These are phyloP conservation scores for Suillus subaureus DNA, from an alignment of 768 basidiomycete genomes.

Conservation along the genomic window DNA sequence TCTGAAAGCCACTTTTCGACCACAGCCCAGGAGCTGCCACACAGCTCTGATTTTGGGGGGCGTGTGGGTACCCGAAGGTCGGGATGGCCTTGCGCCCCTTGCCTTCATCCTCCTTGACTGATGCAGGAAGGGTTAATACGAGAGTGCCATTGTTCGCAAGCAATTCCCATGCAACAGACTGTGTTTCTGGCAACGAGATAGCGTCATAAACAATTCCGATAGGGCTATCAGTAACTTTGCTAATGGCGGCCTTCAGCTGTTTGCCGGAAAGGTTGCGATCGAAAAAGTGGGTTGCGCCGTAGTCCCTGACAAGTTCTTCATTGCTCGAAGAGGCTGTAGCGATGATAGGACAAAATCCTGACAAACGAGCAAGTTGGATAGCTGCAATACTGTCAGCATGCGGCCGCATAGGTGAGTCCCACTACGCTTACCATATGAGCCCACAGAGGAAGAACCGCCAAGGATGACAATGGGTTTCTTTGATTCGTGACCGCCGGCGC, in stretches of 20 bases:
- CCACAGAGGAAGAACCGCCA: slow-evolving; percentile 51
- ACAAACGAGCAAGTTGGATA: slow-evolving; percentile 42
- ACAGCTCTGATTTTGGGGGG: slow-evolving; percentile 21
- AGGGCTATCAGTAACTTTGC: slow-evolving; percentile 30
- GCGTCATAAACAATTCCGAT: slow-evolving; percentile 33
- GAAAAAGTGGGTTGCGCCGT: slow-evolving; percentile 45
- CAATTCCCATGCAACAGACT: slow-evolving; percentile 33
- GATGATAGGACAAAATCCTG: slow-evolving; percentile 46
- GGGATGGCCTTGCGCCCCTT: slow-evolving; percentile 21
- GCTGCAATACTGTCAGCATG: slow-evolving; percentile 20
- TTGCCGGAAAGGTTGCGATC: slow-evolving; percentile 29
- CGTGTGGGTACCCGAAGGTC: slow-evolving; percentile 27
- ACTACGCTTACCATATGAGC: slow-evolving; percentile 41
- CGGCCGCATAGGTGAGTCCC: slow-evolving; percentile 6
- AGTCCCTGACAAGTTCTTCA: slow-evolving; percentile 30
- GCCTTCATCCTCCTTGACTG: slow-evolving; percentile 26
- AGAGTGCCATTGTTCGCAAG: slow-evolving; percentile 38
- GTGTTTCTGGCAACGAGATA: slow-evolving; percentile 37
- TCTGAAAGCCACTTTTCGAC: slow-evolving; percentile 29
- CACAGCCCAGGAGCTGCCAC: slow-evolving; percentile 20
- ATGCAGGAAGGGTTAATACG: slow-evolving; percentile 26
- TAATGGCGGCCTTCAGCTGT: slow-evolving; percentile 21
- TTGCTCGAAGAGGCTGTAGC: slow-evolving; percentile 40
- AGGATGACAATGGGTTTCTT: slow-evolving; percentile 48
- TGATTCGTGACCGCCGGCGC: slow-evolving; percentile 37